A percentile compares a stretch with the other conserved stretches of the same genome.
Evolutionary conservation across 192 early-diverging fungal species (phyloP).

Genomic region (Cladochytrium replicatum): DNA sequence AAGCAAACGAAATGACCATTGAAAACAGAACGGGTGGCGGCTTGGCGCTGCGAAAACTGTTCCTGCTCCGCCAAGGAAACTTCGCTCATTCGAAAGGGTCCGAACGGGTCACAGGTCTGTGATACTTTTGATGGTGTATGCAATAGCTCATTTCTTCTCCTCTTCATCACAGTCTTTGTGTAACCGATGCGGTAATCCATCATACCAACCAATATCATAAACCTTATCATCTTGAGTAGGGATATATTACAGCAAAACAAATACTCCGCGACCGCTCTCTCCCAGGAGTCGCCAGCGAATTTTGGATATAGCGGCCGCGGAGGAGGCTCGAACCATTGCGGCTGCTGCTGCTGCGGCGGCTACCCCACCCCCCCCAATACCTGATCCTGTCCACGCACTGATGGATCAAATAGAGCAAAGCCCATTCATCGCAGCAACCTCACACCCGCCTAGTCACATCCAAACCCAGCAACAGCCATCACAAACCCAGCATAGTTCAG

Average conservation of each 20-base stretch:
- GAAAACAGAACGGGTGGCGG: constrained; percentile 4
- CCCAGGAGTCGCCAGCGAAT: not conserved
- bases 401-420: constrained; percentile 6
- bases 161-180: constrained; percentile 13
- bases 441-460: not conserved
- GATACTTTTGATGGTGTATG: constrained; percentile 1
- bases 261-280: not conserved
- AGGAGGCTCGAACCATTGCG: constrained; percentile 4
- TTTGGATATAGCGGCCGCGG: constrained; percentile 2
- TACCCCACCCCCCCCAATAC: no score
- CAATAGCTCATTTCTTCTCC: not conserved
- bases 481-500: constrained; percentile 3
- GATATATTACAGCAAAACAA: not conserved
- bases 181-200: constrained; percentile 19
- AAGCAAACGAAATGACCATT: constrained; percentile 14
- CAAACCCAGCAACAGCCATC: not conserved
- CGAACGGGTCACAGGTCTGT: constrained; percentile 10
- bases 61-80: constrained; percentile 8
- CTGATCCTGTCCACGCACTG: no score
- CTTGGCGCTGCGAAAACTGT: constrained; percentile 27
- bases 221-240: not conserved
- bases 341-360: no score
- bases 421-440: constrained; percentile 3
- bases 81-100: constrained; percentile 14
- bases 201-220: not conserved